phyloP scores from a whole-genome alignment of 2,329 filamentous ascomycete species.

The Phoma herbarum region DNA sequence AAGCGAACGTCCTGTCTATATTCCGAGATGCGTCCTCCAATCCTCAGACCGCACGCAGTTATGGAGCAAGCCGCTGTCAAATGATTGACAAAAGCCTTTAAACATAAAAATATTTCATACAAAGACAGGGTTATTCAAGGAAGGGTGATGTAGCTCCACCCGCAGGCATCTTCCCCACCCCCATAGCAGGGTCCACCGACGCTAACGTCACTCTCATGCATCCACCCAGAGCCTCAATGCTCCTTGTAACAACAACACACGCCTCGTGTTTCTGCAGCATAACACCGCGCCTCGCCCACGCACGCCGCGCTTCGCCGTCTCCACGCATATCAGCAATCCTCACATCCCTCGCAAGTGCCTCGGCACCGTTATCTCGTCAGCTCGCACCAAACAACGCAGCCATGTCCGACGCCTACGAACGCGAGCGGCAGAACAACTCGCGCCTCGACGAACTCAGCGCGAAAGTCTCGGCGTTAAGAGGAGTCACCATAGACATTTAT shows the following conservation, averaged over 20 bases:
- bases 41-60: too few relatives aligned
- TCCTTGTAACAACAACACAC: neutral
- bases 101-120: too few relatives aligned
- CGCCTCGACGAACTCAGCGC: constrained; percentile 88
- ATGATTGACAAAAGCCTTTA: too few relatives aligned
- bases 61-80: too few relatives aligned
- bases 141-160: too few relatives aligned
- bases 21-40: too few relatives aligned
- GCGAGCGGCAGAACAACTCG: constrained; percentile 87
- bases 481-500: constrained; percentile 97
- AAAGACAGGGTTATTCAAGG: too few relatives aligned
- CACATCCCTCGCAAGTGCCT: neutral
- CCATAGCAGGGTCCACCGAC: constrained; percentile 11
- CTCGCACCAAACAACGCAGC: constrained; percentile 18
- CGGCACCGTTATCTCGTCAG: neutral
- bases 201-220: constrained; percentile 12
- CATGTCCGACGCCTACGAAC: constrained; percentile 67
- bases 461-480: constrained; percentile 91
- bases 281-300: neutral
- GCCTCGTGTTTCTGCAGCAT: neutral
- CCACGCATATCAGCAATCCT: too few relatives aligned
- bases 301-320: neutral
- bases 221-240: constrained; percentile 14
- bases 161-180: constrained; percentile 9
- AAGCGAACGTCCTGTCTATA: too few relatives aligned